Percentiles rank a stretch among this genome's conserved stretches.
Conservation (phyloP, 495 filamentous ascomycete genomes). For the Tuber magnatum region DNA sequence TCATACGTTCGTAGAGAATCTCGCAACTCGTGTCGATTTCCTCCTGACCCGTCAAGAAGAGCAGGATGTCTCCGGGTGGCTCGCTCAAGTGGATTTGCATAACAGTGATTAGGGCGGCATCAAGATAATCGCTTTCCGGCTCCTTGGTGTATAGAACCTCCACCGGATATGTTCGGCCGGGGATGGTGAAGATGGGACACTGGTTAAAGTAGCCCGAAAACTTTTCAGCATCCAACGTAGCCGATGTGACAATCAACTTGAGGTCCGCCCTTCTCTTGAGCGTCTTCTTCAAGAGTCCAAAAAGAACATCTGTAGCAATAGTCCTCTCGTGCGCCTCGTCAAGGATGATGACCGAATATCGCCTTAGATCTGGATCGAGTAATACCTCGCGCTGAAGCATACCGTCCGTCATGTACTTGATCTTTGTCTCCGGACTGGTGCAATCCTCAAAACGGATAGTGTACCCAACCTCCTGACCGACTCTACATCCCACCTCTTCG, state of each 20-base stretch:
- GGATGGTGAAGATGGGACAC: conserved; percentile 92
- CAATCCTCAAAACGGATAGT: conserved; percentile 97
- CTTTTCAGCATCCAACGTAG: conserved; percentile 94
- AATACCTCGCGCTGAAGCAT: conserved; percentile 95
- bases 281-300: conserved; percentile 90
- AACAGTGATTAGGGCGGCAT: conserved; percentile 88
- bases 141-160: conserved; percentile 91
- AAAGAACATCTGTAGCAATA: conserved; percentile 91
- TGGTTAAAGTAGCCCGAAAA: conserved; percentile 93
- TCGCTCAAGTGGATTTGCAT: conserved; percentile 98
- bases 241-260: conserved; percentile 90
- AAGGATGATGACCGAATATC: conserved; percentile 94
- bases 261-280: conserved; percentile 77
- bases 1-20: conserved; percentile 92
- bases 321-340: conserved; percentile 98
- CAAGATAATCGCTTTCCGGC: conserved; percentile 92
- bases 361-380: conserved; percentile 74
- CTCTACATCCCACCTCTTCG: conserved; percentile 85
- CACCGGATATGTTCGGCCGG: conserved; percentile 88
- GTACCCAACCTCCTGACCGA: conserved; percentile 92
- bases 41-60: conserved; percentile 95
- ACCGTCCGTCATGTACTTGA: conserved; percentile 99
- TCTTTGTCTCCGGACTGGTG: conserved; percentile 79
- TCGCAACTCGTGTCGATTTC: conserved; percentile 96
- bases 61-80: conserved; percentile 79